phyloP scores from a whole-genome alignment of 2,329 filamentous ascomycete species.

The Clonostachys solani region DNA sequence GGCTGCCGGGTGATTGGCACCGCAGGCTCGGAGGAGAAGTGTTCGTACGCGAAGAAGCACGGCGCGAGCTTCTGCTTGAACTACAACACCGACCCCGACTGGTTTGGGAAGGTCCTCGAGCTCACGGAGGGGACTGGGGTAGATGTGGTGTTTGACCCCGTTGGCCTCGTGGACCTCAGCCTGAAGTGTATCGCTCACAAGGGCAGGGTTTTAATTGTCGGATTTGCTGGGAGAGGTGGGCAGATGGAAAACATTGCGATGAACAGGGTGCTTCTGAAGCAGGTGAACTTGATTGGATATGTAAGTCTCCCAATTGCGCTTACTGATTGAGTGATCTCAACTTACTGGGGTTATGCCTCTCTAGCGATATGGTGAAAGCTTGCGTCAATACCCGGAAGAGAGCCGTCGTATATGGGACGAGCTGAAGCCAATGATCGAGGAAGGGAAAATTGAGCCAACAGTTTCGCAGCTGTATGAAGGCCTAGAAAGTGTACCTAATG shows the following conservation, averaged over 20 bases:
- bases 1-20: slow-evolving; percentile 51
- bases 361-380: slow-evolving; percentile 53
- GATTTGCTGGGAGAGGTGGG: slow-evolving; percentile 50
- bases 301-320: slow-evolving; percentile 18
- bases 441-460: slow-evolving; percentile 42
- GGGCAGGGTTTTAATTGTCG: slow-evolving; percentile 50
- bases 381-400: slow-evolving; percentile 40
- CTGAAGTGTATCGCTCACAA: slow-evolving; percentile 48
- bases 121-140: slow-evolving; percentile 44
- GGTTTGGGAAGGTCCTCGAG: slow-evolving; percentile 45
- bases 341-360: too few relatives aligned
- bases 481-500: slow-evolving; percentile 40
- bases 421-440: slow-evolving; percentile 40
- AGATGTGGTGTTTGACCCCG: slow-evolving; percentile 54
- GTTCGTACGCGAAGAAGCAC: slow-evolving; percentile 25
- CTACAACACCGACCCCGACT: slow-evolving; percentile 27
- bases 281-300: slow-evolving; percentile 49
- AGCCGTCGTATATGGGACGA: slow-evolving; percentile 44
- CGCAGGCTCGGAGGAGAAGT: slow-evolving; percentile 40
- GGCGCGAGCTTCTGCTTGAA: slow-evolving; percentile 37
- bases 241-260: slow-evolving; percentile 49
- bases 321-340: not conserved
- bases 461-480: slow-evolving; percentile 46
- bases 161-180: slow-evolving; percentile 50
- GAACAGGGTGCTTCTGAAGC: slow-evolving; percentile 50